Evolutionary conservation across 1,284 basidiomycete species (phyloP), one percentile per base, ranked within the genome.

Genomic region (Filobasidium uniguttulatum): DNA sequence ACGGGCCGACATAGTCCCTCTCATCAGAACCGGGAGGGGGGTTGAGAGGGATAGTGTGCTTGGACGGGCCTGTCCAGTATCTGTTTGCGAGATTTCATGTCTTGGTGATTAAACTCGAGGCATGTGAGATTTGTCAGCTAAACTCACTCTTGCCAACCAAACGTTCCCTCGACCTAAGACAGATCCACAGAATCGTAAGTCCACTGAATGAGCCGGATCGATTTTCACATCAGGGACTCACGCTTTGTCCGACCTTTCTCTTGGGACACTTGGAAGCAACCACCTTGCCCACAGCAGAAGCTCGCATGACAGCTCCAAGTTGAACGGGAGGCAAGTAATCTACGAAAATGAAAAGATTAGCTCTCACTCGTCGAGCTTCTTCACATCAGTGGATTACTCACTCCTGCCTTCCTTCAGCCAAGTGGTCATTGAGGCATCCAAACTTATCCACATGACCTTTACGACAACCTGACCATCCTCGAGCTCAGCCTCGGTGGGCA

Each of bases 241-340:
- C 84, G 36, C 77, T 57, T 57, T 88, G 82, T 12, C 84, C 85
- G n/a, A 71, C 71, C 52, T 71, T 69, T 60, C 82, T 73, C 44
- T 65, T 66, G 57, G 65, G 36, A 25, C 59, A 49, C 1, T 81
- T 81, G 2, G 70, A 75, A 49, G 74, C 70, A 38, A 85, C 63
- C 22, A 93, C 79, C 22, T 77, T 74, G 25, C 81, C 87, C 17
- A 91, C 66, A 3, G 78, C 83, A 3, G 58, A 56, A 0, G 83
- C 79, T 23, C 88, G 77, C 88, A 93, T 73, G 23, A 80, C 79
- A 64, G 81, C 84, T 22, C 84, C 84, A 54, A 91, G 82, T 66
- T 85, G 70, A 9, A 91, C 85, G 7, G 73, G 73, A 3, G 68
- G 67, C 29, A 74, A 59, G 57, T 74, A 74, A 36, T 46, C 50